Conservation (phyloP, 306 rosid species). For the Cucurbita ficifolia region DNA sequence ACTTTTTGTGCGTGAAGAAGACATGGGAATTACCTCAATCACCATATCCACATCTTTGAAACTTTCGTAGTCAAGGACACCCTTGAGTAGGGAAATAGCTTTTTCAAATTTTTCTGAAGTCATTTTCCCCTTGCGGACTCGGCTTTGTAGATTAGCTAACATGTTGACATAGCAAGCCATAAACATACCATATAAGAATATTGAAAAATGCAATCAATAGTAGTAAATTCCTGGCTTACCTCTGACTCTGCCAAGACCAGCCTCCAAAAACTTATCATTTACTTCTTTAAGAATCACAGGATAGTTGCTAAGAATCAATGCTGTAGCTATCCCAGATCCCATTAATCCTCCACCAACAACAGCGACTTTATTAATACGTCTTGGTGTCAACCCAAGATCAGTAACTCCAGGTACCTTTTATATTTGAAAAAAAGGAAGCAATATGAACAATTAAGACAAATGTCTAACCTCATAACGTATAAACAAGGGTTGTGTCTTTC, state of each 20-base stretch:
- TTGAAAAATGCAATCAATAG: background rate
- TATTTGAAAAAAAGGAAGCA: background rate
- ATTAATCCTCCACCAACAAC: slow-evolving; percentile 90
- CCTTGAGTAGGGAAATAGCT: slow-evolving; percentile 57
- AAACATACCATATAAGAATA: background rate
- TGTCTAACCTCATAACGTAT: background rate
- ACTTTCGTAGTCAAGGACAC: slow-evolving; percentile 58
- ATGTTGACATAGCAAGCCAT: slow-evolving; percentile 41
- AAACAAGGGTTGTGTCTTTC: background rate
- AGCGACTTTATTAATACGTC: slow-evolving; percentile 67
- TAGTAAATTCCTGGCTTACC: slow-evolving; percentile 36
- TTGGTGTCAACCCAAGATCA: slow-evolving; percentile 69
- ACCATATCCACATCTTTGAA: slow-evolving; percentile 88
- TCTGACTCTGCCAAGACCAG: slow-evolving; percentile 71
- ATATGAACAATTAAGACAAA: background rate
- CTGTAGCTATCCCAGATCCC: slow-evolving; percentile 98
- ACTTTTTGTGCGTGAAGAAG: background rate
- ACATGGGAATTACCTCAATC: slow-evolving; percentile 53
- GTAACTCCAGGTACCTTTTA: slow-evolving; percentile 82
- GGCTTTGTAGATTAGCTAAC: slow-evolving; percentile 84
- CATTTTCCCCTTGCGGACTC: slow-evolving; percentile 68
- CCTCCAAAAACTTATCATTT: slow-evolving; percentile 70
- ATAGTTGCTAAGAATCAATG: slow-evolving; percentile 57
- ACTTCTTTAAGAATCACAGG: slow-evolving; percentile 87
- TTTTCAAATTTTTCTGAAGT: slow-evolving; percentile 62